Percentiles rank a stretch among this genome's conserved stretches.
These are phyloP conservation scores for Thraustochytrium sp. DNA, from an alignment of 352 stramenopile species.

Conservation along the genomic window DNA sequence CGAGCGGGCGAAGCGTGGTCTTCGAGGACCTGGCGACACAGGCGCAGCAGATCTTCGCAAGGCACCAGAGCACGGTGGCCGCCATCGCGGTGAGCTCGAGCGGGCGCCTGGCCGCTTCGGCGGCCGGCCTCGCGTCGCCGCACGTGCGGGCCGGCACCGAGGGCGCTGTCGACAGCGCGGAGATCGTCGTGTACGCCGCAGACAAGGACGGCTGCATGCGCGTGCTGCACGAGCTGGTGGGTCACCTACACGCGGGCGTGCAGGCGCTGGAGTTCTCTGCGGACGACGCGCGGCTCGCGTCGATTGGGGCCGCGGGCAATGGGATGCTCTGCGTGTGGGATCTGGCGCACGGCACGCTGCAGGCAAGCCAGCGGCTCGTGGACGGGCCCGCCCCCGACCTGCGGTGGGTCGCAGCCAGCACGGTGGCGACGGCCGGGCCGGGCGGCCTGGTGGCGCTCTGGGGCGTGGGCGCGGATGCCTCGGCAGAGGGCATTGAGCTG, in stretches of 20 bases:
- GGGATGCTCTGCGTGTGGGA: conserved; percentile 30
- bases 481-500: neutral
- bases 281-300: neutral
- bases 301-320: neutral
- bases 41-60: neutral
- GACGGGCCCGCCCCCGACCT: neutral
- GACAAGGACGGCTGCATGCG: neutral
- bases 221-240: neutral
- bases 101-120: neutral
- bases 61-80: conserved; percentile 1
- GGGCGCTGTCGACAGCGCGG: neutral
- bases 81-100: neutral
- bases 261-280: neutral
- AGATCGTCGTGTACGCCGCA: neutral
- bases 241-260: neutral
- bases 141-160: neutral
- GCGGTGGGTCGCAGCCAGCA: neutral
- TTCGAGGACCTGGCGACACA: neutral
- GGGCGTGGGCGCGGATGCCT: neutral
- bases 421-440: neutral
- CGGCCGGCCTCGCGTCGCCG: neutral
- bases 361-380: neutral
- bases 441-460: neutral
- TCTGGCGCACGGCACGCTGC: neutral
- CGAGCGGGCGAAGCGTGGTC: neutral